Percentiles rank a stretch among this genome's conserved stretches.
These are phyloP conservation scores for Aspergillus wentii DNA, from an alignment of 495 filamentous ascomycete species.

Conservation along the genomic window DNA sequence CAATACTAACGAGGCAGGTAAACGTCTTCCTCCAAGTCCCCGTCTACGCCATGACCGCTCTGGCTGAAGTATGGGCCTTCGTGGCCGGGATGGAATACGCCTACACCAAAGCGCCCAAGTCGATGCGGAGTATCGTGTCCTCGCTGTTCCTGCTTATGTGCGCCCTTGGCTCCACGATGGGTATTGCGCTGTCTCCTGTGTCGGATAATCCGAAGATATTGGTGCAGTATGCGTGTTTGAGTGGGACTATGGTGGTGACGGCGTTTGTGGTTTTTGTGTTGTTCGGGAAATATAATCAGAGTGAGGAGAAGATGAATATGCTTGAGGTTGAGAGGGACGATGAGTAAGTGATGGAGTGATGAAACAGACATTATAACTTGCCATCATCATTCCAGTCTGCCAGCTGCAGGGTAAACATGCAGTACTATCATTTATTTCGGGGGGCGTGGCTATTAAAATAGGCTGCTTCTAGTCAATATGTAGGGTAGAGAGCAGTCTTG, in stretches of 20 bases:
- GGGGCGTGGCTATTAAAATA: too few relatives aligned
- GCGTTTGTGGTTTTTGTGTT: constrained; percentile 5
- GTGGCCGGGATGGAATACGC: constrained; percentile 47
- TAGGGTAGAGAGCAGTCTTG: too few relatives aligned
- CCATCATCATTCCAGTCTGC: too few relatives aligned
- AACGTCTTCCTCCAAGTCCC: constrained; percentile 47
- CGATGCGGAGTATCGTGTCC: constrained; percentile 18
- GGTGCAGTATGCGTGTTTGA: constrained; percentile 43
- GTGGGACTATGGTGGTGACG: constrained; percentile 1
- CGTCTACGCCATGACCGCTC: constrained; percentile 48
- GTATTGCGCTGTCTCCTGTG: constrained; percentile 13
- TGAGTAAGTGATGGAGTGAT: too few relatives aligned
- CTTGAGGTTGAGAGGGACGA: too few relatives aligned
- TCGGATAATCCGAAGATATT: constrained; percentile 27
- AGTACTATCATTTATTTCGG: too few relatives aligned
- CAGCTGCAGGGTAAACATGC: too few relatives aligned
- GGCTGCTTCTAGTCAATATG: too few relatives aligned
- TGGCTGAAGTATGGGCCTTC: constrained; percentile 52
- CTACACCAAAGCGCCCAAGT: constrained; percentile 18
- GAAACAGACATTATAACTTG: too few relatives aligned
- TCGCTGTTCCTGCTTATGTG: constrained; percentile 13
- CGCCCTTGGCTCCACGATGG: constrained; percentile 11
- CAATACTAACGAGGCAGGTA: too few relatives aligned
- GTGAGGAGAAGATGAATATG: constrained; percentile 2
- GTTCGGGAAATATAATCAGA: constrained; percentile 7